phyloP scores from a whole-genome alignment of 306 rosid genomes.

The Quercus alba region DNA sequence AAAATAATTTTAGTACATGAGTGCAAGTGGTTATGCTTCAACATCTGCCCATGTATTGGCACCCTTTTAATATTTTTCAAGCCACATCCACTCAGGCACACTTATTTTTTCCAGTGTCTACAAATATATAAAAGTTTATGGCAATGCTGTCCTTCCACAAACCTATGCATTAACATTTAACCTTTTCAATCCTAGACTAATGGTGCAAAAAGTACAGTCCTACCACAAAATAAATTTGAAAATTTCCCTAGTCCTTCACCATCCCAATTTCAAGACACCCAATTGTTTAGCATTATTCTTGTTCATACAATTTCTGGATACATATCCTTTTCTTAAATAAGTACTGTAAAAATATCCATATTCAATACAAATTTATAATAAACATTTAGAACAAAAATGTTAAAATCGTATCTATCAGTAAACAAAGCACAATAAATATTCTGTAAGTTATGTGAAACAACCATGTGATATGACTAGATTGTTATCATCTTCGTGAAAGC shows the following conservation, averaged over 20 bases:
- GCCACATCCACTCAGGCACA: background rate
- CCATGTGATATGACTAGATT: background rate
- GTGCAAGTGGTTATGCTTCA: background rate
- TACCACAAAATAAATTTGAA: too few relatives aligned
- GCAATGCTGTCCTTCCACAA: background rate
- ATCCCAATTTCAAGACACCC: too few relatives aligned
- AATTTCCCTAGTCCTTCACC: too few relatives aligned
- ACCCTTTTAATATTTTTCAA: background rate
- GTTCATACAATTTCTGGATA: background rate
- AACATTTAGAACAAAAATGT: background rate
- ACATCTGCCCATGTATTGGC: background rate
- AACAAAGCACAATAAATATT: background rate
- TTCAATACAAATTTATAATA: background rate
- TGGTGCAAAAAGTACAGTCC: too few relatives aligned
- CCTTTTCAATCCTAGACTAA: background rate
- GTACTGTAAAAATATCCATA: too few relatives aligned
- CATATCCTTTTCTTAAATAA: too few relatives aligned
- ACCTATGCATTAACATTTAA: background rate
- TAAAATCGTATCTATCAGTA: background rate
- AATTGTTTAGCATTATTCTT: too few relatives aligned
- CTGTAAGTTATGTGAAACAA: background rate
- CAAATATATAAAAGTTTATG: background rate
- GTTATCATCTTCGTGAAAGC: background rate
- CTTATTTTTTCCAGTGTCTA: background rate
- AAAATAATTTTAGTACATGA: background rate